Conservation (phyloP, 2,329 filamentous ascomycete genomes). For the Podosphaera leucotricha region DNA sequence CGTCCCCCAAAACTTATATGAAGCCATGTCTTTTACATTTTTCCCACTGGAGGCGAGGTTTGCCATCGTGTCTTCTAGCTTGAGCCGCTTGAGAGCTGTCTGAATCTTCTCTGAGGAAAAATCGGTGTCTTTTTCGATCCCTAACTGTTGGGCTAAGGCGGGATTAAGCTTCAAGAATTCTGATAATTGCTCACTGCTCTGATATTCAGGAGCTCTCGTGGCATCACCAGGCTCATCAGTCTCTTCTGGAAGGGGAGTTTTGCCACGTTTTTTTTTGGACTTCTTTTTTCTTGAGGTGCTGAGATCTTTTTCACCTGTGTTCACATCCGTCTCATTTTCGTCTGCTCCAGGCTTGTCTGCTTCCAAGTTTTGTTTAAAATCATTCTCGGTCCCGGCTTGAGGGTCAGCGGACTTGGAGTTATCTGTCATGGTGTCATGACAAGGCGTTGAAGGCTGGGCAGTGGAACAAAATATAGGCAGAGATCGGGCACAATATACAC, state of each 20-base stretch:
- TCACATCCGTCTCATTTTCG: neutral
- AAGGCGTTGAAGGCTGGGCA: no score
- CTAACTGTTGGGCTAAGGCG: conserved; percentile 37
- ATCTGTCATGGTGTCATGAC: neutral
- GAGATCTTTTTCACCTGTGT: neutral
- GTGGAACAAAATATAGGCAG: no score
- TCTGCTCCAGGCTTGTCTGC: conserved; percentile 3
- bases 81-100: conserved; percentile 35
- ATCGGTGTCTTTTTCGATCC: conserved; percentile 18
- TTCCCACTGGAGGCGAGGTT: conserved; percentile 56
- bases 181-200: conserved; percentile 32
- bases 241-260: conserved; percentile 17
- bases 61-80: conserved; percentile 48
- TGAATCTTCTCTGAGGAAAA: conserved; percentile 20
- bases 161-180: conserved; percentile 51
- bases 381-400: neutral
- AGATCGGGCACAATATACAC: no score
- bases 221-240: conserved; percentile 15
- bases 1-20: conserved; percentile 97
- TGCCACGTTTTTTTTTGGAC: conserved; percentile 39
- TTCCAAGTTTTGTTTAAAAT: conserved; percentile 2
- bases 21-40: conserved; percentile 88
- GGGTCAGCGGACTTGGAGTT: neutral
- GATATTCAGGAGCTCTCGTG: conserved; percentile 18
- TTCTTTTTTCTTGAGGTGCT: conserved; percentile 29